These are phyloP conservation scores for Leptodermis oblonga DNA, from an alignment of 257 asterid species.

Conservation along the genomic window DNA sequence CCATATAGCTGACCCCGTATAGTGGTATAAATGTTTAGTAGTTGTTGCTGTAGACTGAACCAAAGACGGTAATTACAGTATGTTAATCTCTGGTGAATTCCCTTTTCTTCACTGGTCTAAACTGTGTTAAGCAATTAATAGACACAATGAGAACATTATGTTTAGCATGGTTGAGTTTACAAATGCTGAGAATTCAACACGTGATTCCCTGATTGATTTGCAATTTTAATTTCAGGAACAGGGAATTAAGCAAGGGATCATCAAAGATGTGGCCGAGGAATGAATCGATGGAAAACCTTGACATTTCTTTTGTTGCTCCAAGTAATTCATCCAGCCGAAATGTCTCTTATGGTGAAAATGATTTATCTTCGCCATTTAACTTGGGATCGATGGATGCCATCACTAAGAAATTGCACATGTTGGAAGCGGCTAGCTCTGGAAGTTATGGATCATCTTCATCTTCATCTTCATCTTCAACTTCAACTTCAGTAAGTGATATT, in stretches of 20 bases:
- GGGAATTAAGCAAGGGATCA: slow-evolving; percentile 29
- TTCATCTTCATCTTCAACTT: slow-evolving; percentile 28
- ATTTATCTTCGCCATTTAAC: slow-evolving; percentile 10
- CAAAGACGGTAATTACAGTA: too few relatives aligned
- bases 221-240: slow-evolving; percentile 17
- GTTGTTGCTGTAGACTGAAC: too few relatives aligned
- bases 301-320: slow-evolving; percentile 15
- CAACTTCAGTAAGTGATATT: slow-evolving; percentile 37
- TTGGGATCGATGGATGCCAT: slow-evolving; percentile 31
- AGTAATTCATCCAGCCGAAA: slow-evolving; percentile 18
- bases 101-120: neutral
- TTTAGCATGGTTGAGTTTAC: neutral
- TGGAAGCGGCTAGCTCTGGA: slow-evolving; percentile 19
- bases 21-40: too few relatives aligned
- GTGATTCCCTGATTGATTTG: neutral
- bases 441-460: slow-evolving; percentile 26
- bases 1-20: too few relatives aligned
- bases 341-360: slow-evolving; percentile 19
- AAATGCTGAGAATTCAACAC: neutral
- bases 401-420: slow-evolving; percentile 17
- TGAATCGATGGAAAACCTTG: slow-evolving; percentile 19
- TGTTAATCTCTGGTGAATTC: neutral
- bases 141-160: neutral
- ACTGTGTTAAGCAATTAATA: neutral
- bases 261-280: slow-evolving; percentile 16